Base-by-base conservation (phyloP, 2,329 filamentous ascomycete genomes). In the Fusarium sp. region DNA sequence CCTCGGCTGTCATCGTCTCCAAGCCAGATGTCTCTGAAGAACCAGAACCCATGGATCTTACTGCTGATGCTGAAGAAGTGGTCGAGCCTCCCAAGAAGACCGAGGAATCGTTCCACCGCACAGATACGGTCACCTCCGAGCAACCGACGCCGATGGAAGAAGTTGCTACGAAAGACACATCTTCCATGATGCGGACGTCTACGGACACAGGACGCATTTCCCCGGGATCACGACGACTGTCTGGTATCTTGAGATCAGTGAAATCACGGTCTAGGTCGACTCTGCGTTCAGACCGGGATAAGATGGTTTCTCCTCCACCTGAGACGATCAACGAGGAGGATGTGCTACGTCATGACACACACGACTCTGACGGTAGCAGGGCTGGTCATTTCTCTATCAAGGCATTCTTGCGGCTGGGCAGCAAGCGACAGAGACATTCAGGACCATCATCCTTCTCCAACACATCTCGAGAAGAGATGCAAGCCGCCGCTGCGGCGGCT, bases 381-480 rank as follows among this genome's bases (percentile, higher is more conserved):
- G 82, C 80, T 15, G 80, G 81, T 9, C 83, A 84, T 22, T 77
- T 87, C 35, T 88, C 92, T 1, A 93, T 95, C 86, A 90, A 91
- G 5, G 91, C 93, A 0, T 89, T 98, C 38, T 94, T 98, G 83
- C 90, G 90, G 77, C 93, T 93, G 81, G 90, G 90, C 32, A 87
- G 86, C 84, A 86, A 89, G 86, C 87, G 86, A 81, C 86, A 89
- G 84, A 82, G 90, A 82, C 80, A 85, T 80, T 83, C 88, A 80
- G 71, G 87, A 80, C 88, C 93, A 4, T 93, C 94, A 0, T 95
- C 95, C n/a, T 97, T 97, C 80, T 95, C 95, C 6, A 98, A 98
- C 79, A 94, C 95, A 0, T 98, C 95, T 2, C 90, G 95, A 72
- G 95, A 98, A 79, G 97, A 95, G 17, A 96, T 98, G 87, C 84